Percentiles rank a stretch among this genome's conserved stretches.
phyloP scores from a whole-genome alignment of 192 early-diverging fungal species.

The Umbelopsis sp. region DNA sequence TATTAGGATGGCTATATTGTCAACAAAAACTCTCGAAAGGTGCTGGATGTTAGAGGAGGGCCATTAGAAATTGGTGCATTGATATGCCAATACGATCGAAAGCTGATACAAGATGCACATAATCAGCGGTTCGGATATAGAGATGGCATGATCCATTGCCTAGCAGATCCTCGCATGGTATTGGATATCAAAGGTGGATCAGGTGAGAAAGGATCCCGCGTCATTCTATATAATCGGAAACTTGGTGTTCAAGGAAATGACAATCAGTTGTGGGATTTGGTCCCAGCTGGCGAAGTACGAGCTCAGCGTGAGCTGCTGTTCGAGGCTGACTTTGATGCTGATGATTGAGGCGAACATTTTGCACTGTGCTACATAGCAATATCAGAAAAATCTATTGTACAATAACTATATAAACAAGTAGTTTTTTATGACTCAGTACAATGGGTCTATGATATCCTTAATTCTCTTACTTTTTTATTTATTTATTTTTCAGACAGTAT shows the following conservation, averaged over 20 bases:
- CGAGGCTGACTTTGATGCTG: conserved; percentile 37
- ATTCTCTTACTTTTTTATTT: too few relatives aligned
- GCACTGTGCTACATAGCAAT: neutral
- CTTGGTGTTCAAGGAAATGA: conserved; percentile 21
- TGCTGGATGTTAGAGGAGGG: conserved; percentile 33
- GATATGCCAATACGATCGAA: conserved; percentile 35
- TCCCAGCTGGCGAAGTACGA: conserved; percentile 31
- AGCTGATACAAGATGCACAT: conserved; percentile 26
- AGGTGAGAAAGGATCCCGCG: conserved; percentile 23
- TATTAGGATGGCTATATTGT: conserved; percentile 32
- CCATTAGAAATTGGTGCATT: conserved; percentile 16
- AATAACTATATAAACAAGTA: neutral
- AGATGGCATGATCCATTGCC: conserved; percentile 22
- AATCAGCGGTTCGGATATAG: conserved; percentile 41
- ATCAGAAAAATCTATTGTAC: neutral
- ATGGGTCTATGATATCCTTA: too few relatives aligned
- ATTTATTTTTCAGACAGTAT: too few relatives aligned
- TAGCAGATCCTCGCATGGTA: conserved; percentile 31
- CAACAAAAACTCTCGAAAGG: conserved; percentile 30
- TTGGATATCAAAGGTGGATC: conserved; percentile 21
- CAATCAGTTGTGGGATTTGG: conserved; percentile 39
- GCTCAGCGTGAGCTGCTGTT: conserved; percentile 33
- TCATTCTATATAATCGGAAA: conserved; percentile 29
- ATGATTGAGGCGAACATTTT: neutral
- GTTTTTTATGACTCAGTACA: too few relatives aligned